Base-by-base conservation (phyloP, 1,139 yeast species). In the Sugiyamaella japonica region DNA sequence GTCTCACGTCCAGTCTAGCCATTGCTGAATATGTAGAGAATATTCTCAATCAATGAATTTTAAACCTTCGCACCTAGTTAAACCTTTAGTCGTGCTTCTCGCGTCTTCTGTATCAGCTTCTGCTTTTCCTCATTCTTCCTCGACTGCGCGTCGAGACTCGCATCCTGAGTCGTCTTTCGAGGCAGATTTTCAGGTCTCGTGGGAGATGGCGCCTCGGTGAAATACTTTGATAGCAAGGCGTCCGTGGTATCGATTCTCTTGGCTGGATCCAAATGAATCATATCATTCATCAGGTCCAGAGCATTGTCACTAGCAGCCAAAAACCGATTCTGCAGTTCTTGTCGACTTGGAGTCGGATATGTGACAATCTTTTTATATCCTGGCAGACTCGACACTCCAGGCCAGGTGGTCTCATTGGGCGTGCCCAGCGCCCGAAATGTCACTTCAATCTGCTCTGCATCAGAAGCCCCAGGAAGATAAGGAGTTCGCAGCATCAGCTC, bases 381-480 rank as follows among this genome's bases (percentile, higher is more conserved):
- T 0, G 96, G 95, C 53, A 93, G 76, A 56, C 82, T 77, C 1
- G 91, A 81, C 1, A 93, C 95, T 50, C 90, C 89, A 0, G 97
- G 96, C 99, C 99, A 93, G 1, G 77, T 83, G 44, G 80, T 84
- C 63, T 91, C 97, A 0, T 96, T 88, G 2, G 99, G 99, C 0
- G 99, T 90, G 0, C 99, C 99, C 59, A 91, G 74, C 0, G 99
- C 99, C 64, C 90, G 81, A 67, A 93, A 91, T 0, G 98, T 93
- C 10, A 90, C 87, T 55, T 86, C 95, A 41, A 91, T 74, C 69
- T 93, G 99, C 65, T 91, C 96, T 0, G 83, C 72, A 69, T 93
- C 99, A 62, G 89, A 93, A 61, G 82, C 83, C 1, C 98, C 99
- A 0, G 99, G 96, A 49, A 95, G 73, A 68, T 93, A 93, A 1